Evolutionary conservation across 345 rosid species (phyloP), one percentile per base, ranked within the genome.

Genomic region (Melaleuca quinquenervia): DNA sequence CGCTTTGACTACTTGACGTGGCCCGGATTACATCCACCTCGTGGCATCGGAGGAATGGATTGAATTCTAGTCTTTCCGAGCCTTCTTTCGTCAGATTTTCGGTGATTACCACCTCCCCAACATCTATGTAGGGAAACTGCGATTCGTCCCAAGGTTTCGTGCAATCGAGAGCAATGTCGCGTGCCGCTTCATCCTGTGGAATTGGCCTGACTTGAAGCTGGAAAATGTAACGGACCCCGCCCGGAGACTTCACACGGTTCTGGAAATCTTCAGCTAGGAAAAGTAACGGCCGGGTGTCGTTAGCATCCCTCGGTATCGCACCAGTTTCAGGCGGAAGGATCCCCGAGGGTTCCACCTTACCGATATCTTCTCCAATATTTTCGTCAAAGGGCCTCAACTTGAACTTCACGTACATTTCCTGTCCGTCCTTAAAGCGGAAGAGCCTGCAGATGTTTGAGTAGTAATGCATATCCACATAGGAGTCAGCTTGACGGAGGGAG

Each of bases 281-380:
- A 41, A 93, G 93, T 20, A 90, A 85, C 5, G 95, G 96, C 8
- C 94, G 91, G 11, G 88, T 85, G 88, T 93, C 96, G 3, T 89
- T 90, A 22, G 89, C 90, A 45, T 92, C 90, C 88, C 94, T 89
- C 0, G 95, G 94, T 87, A 94, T 92, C 45, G 96, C 94, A 50
- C 96, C 96, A 22, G 96, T 94, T 87, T 94, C 96, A n/a, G 95
- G 96, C 44, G 96, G 96, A n/a, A 93, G 94, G 88, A 93, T 92
- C 52, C 93, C 95, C 2, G 44, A 45, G 12, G 96, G 95, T 85
- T 92, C 95, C 45, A 93, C 96, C 86, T 93, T 91, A 3, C 95
- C 94, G 21, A 90, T 82, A 87, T 94, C 94, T 89, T 93, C 95
- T 36, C 74, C 49, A 11, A 92, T 89, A 49, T 55, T 88, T 54